A percentile compares a stretch with the other conserved stretches of the same genome.
These are phyloP conservation scores for Pseudogymnoascus sp. DNA, from an alignment of 2,329 filamentous ascomycete species.

Conservation along the genomic window DNA sequence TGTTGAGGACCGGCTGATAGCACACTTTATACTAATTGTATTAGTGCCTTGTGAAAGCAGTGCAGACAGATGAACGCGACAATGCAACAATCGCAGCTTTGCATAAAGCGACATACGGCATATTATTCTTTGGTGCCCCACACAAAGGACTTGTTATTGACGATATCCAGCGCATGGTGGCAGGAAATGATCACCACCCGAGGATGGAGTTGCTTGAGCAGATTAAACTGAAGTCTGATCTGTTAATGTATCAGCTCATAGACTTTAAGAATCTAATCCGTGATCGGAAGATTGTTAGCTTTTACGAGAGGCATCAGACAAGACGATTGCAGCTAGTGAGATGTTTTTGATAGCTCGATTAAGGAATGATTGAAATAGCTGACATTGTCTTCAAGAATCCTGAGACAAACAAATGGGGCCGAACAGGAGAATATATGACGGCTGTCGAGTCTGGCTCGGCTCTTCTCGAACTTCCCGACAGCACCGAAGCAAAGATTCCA, in stretches of 20 bases:
- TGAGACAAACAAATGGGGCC: too few relatives aligned
- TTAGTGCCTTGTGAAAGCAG: conserved; percentile 22
- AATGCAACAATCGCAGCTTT: conserved; percentile 21
- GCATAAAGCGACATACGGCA: conserved; percentile 29
- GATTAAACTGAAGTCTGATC: conserved; percentile 14
- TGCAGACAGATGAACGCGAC: conserved; percentile 20
- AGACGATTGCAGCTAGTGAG: conserved; percentile 18
- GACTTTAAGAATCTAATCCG: conserved; percentile 25
- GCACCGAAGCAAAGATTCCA: conserved; percentile 19
- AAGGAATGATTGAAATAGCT: too few relatives aligned
- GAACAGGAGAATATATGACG: too few relatives aligned
- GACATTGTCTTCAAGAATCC: too few relatives aligned
- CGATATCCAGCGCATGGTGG: conserved; percentile 19
- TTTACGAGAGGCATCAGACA: conserved; percentile 25
- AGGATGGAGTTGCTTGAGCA: conserved; percentile 11
- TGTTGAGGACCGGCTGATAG: too few relatives aligned
- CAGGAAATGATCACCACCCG: conserved; percentile 9
- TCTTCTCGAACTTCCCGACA: conserved; percentile 19
- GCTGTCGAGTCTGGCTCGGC: conserved; percentile 15
- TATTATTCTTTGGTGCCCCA: conserved; percentile 32
- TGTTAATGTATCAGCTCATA: conserved; percentile 18
- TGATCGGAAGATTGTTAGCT: conserved; percentile 25
- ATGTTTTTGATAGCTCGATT: too few relatives aligned
- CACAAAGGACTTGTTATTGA: conserved; percentile 25
- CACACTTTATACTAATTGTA: too few relatives aligned